Evolutionary conservation across 805 yeast species (phyloP).

Genomic region (Millerozyma miso): DNA sequence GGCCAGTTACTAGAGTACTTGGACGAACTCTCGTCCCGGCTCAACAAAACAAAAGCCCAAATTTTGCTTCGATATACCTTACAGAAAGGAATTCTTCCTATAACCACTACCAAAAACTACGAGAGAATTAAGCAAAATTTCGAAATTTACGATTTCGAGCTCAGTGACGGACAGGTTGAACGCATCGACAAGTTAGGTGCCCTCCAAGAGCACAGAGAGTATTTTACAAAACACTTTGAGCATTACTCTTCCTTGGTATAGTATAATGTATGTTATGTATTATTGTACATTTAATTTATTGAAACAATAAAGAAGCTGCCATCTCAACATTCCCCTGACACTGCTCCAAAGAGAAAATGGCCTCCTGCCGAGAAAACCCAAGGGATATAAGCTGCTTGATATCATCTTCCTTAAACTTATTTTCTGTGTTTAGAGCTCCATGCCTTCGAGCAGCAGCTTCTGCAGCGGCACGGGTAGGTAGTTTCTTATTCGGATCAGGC

Average conservation of each 20-base stretch:
- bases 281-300: slow-evolving; percentile 9
- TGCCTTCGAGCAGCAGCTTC: slow-evolving; percentile 18
- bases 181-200: slow-evolving; percentile 26
- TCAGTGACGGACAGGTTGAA: slow-evolving; percentile 46
- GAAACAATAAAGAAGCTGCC: slow-evolving; percentile 78
- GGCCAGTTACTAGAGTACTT: slow-evolving; percentile 27
- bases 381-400: slow-evolving; percentile 46
- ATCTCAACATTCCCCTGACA: slow-evolving; percentile 77
- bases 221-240: slow-evolving; percentile 6
- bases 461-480: slow-evolving; percentile 10
- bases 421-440: slow-evolving; percentile 9
- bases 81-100: slow-evolving; percentile 63
- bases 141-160: slow-evolving; percentile 51
- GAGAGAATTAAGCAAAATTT: slow-evolving; percentile 57
- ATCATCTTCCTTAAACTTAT: slow-evolving; percentile 17
- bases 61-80: slow-evolving; percentile 68
- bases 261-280: neutral
- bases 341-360: slow-evolving; percentile 56
- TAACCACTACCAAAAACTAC: slow-evolving; percentile 64
- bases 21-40: slow-evolving; percentile 48
- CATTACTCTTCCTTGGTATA: too few relatives aligned
- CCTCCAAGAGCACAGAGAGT: slow-evolving; percentile 23
- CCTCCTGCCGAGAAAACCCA: slow-evolving; percentile 69
- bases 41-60: slow-evolving; percentile 53
- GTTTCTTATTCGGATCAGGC: slow-evolving; percentile 7